phyloP scores from a whole-genome alignment of 202 grass and related monocot species.

The Panicum virgatum region DNA sequence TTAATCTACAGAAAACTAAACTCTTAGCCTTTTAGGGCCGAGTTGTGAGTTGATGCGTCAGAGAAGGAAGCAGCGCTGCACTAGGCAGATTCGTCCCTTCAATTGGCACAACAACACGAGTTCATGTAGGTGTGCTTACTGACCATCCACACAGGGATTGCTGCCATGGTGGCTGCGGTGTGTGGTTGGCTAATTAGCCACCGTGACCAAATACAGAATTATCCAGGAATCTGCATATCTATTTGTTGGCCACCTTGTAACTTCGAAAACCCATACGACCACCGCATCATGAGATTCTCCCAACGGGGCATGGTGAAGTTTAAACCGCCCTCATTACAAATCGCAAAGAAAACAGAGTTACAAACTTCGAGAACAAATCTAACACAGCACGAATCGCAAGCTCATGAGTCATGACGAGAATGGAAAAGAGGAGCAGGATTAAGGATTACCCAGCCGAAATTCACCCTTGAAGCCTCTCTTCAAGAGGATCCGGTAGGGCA shows the following conservation, averaged over 20 bases:
- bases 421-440: neutral
- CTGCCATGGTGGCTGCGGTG: constrained; percentile 30
- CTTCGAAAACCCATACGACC: neutral
- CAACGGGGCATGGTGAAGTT: neutral
- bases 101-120: constrained; percentile 40
- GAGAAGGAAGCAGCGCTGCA: constrained; percentile 2
- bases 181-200: constrained; percentile 72
- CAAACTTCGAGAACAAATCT: neutral
- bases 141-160: constrained; percentile 59
- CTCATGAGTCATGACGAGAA: neutral
- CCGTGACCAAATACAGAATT: constrained; percentile 11
- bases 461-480: neutral
- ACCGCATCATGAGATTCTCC: neutral
- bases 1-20: neutral
- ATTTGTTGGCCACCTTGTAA: neutral
- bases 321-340: neutral
- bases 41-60: constrained; percentile 44
- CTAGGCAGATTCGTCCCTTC: constrained; percentile 19
- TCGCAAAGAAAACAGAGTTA: neutral
- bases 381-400: neutral
- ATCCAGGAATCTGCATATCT: neutral
- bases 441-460: neutral
- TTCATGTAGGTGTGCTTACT: constrained; percentile 59
- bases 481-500: neutral
- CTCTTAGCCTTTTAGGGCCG: neutral